Evolutionary conservation across 1,284 basidiomycete genomes (phyloP).

Genomic region (Meripilus lineatus): DNA sequence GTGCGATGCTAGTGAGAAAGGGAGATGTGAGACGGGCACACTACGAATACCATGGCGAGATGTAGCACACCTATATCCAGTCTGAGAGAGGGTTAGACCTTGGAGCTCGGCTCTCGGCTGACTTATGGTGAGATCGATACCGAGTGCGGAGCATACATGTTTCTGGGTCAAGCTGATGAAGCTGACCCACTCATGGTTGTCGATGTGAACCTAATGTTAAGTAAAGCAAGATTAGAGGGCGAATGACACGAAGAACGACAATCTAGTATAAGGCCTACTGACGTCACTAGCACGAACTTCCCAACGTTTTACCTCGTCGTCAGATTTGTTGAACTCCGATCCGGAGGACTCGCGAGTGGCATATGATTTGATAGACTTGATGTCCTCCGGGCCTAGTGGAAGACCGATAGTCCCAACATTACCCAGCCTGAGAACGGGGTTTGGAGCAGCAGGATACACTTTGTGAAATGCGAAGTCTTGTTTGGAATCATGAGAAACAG

Average conservation of each 20-base stretch:
- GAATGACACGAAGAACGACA: no score
- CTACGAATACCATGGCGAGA: neutral
- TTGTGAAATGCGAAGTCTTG: neutral
- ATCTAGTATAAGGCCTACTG: no score
- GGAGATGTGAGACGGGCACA: neutral
- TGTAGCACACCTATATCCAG: conserved; percentile 43
- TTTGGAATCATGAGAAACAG: no score
- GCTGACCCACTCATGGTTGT: conserved; percentile 15
- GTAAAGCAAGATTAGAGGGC: no score
- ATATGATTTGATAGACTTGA: neutral
- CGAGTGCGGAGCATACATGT: conserved; percentile 23
- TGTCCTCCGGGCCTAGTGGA: neutral
- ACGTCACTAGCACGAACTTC: no score
- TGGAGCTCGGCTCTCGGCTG: conserved; percentile 33
- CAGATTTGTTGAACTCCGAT: no score
- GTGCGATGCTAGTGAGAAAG: conserved; percentile 23
- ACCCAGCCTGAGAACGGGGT: neutral
- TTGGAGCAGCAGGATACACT: neutral
- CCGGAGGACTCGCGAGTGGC: no score
- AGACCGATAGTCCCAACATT: neutral
- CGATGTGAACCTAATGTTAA: conserved; percentile 11
- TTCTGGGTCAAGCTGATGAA: conserved; percentile 14
- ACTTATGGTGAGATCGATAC: conserved; percentile 9
- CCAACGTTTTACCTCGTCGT: no score
- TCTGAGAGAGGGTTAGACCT: conserved; percentile 40